Percentiles rank a stretch among this genome's conserved stretches.
Evolutionary conservation across 2,329 filamentous ascomycete genomes (phyloP).

Genomic region (Curvularia sp.): DNA sequence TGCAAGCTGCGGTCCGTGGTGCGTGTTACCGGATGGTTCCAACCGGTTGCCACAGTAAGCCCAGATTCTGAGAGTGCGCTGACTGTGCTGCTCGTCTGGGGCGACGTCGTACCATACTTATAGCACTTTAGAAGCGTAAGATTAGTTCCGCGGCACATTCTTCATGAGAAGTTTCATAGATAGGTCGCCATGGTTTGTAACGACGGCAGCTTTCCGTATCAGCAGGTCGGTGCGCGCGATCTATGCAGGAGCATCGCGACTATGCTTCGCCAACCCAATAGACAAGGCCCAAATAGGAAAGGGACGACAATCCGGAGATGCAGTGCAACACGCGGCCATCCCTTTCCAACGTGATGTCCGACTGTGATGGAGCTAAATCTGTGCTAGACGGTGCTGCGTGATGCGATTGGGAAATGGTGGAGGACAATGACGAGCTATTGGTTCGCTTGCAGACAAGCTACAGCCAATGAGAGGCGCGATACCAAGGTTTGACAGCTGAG

Average conservation of each 20-base stretch:
- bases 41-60: conserved; percentile 33
- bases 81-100: conserved; percentile 10
- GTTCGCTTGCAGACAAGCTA: conserved; percentile 34
- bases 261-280: conserved; percentile 29
- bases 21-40: neutral
- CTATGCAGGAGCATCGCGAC: conserved; percentile 31
- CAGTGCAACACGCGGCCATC: conserved; percentile 23
- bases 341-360: conserved; percentile 17
- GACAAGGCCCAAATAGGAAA: conserved; percentile 20
- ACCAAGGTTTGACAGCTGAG: conserved; percentile 22
- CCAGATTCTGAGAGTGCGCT: conserved; percentile 24
- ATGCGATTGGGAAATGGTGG: conserved; percentile 37
- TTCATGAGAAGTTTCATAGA: neutral
- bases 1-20: conserved; percentile 22
- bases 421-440: conserved; percentile 34
- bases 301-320: conserved; percentile 13
- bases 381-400: conserved; percentile 30
- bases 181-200: conserved; percentile 10
- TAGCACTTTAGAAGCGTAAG: neutral
- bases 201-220: conserved; percentile 32
- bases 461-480: conserved; percentile 37
- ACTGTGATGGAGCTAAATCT: conserved; percentile 18
- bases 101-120: conserved; percentile 2
- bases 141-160: conserved; percentile 3
- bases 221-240: conserved; percentile 31